These are phyloP conservation scores for Ophiostoma triangulosporum DNA, from an alignment of 2,329 filamentous ascomycete genomes.

Conservation along the genomic window DNA sequence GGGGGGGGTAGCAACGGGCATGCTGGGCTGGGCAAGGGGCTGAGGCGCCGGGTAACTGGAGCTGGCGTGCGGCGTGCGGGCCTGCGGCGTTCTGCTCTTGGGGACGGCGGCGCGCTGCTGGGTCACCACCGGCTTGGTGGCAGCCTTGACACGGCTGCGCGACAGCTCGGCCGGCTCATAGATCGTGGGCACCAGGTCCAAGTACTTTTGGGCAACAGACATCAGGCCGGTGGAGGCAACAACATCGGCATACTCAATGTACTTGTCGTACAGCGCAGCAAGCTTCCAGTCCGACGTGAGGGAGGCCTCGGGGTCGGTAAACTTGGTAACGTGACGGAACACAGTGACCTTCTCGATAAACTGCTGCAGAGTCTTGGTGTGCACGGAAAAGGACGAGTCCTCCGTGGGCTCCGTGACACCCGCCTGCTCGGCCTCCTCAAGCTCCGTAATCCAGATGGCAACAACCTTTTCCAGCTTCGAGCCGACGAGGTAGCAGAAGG, in stretches of 20 bases:
- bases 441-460: constrained; percentile 80
- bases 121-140: constrained; percentile 42
- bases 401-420: constrained; percentile 54
- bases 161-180: constrained; percentile 83
- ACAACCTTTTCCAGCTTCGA: constrained; percentile 97
- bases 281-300: constrained; percentile 80
- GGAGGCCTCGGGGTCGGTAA: constrained; percentile 62
- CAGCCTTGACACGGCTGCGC: constrained; percentile 70
- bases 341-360: constrained; percentile 98
- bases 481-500: constrained; percentile 90
- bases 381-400: constrained; percentile 81
- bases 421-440: constrained; percentile 69
- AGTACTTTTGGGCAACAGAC: constrained; percentile 75
- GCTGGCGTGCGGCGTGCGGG: constrained; percentile 1
- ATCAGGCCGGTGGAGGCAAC: constrained; percentile 82
- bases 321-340: constrained; percentile 88
- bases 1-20: background rate
- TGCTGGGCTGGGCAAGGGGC: constrained; percentile 13
- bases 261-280: constrained; percentile 77
- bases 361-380: constrained; percentile 74
- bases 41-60: constrained; percentile 35
- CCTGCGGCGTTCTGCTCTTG: background rate
- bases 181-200: constrained; percentile 68
- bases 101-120: constrained; percentile 15
- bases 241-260: constrained; percentile 93